phyloP scores from a whole-genome alignment of 108 stramenopile species.

The Nitzschia palea region DNA sequence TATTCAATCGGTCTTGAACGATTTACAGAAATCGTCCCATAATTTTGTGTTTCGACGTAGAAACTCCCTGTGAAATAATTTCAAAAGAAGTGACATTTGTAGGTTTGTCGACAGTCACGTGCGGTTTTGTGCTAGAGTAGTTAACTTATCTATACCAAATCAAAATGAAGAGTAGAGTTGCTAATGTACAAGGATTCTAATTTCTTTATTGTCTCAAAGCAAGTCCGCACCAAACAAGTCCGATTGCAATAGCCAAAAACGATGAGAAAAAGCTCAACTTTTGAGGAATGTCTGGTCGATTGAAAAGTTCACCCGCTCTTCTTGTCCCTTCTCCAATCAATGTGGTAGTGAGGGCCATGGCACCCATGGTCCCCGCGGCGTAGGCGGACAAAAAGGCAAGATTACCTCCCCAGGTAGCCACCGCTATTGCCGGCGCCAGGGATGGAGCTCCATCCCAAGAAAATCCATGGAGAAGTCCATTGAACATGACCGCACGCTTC shows the following conservation, averaged over 20 bases:
- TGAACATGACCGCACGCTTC: conserved; percentile 90
- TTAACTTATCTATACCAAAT: background rate
- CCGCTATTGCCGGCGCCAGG: conserved; percentile 91
- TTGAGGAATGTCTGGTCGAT: conserved; percentile 86
- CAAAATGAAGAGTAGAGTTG: too few relatives aligned
- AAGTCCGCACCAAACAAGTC: conserved; percentile 80
- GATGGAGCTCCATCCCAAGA: conserved; percentile 96
- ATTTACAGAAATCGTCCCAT: too few relatives aligned
- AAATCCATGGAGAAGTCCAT: conserved; percentile 94
- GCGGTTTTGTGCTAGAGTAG: background rate
- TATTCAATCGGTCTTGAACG: too few relatives aligned
- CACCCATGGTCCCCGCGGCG: conserved; percentile 89
- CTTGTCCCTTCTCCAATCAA: conserved; percentile 87
- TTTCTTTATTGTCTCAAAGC: conserved; percentile 44
- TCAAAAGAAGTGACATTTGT: too few relatives aligned
- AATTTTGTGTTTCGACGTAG: too few relatives aligned
- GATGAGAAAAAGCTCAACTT: conserved; percentile 77
- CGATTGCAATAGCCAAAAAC: conserved; percentile 78
- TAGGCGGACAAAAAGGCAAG: conserved; percentile 90
- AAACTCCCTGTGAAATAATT: too few relatives aligned
- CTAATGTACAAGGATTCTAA: background rate
- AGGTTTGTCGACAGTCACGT: too few relatives aligned
- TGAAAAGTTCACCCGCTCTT: conserved; percentile 70
- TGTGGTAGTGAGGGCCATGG: conserved; percentile 84
- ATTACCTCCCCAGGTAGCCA: conserved; percentile 85